phyloP scores from a whole-genome alignment of 345 rosid genomes.

The Populus davidiana region DNA sequence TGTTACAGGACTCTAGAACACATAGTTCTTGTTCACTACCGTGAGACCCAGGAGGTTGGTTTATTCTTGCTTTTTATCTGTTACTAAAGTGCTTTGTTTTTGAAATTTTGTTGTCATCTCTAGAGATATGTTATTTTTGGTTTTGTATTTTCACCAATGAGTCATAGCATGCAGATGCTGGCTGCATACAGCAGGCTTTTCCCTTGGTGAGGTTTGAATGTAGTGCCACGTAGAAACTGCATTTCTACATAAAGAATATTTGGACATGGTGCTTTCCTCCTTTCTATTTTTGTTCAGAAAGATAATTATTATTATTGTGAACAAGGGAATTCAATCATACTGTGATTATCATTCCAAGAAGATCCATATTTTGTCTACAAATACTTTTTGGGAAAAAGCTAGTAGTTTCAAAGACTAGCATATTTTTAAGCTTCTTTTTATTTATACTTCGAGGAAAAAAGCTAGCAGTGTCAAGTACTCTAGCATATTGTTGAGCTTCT shows the following conservation, averaged over 20 bases:
- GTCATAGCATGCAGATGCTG: neutral
- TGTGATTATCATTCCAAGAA: neutral
- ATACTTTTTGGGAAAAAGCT: neutral
- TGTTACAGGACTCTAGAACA: slow-evolving; percentile 72
- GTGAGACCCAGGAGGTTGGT: slow-evolving; percentile 94
- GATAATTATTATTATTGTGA: neutral
- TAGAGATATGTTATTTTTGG: neutral
- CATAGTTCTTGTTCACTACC: slow-evolving; percentile 97
- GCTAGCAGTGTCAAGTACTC: neutral
- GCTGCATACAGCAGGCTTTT: neutral
- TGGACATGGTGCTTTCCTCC: neutral
- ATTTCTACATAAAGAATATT: neutral
- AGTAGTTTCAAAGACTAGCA: neutral
- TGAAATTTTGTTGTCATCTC: neutral
- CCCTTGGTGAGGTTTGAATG: neutral
- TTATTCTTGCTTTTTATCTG: slow-evolving; percentile 9
- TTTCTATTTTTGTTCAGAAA: neutral
- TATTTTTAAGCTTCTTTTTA: neutral
- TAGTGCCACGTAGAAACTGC: neutral
- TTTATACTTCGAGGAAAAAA: neutral
- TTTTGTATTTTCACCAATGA: neutral
- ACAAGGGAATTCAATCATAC: neutral
- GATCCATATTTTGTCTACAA: neutral
- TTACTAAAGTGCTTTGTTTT: slow-evolving; percentile 6
- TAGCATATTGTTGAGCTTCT: neutral